Evolutionary conservation across 129 eudicot genomes (phyloP).

Genomic region (Saposhnikovia divaricata): DNA sequence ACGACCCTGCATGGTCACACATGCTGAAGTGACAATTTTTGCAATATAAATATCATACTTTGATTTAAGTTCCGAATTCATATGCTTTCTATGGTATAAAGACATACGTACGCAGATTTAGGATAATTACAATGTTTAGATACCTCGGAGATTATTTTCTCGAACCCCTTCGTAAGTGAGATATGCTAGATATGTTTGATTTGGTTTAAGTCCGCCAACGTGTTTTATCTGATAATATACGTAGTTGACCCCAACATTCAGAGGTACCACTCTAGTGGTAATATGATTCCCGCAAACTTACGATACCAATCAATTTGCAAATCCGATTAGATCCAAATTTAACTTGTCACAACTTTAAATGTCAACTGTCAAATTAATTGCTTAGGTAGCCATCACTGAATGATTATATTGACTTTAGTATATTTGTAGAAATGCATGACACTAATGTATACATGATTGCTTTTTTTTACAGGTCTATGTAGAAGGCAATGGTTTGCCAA

Average conservation of each 20-base stretch:
- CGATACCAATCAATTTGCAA: neutral
- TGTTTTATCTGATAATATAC: neutral
- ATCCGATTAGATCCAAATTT: constrained; percentile 10
- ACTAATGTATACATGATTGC: constrained; percentile 30
- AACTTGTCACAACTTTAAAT: neutral
- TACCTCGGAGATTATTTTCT: no score
- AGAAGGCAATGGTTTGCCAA: constrained; percentile 31
- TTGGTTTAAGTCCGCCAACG: neutral
- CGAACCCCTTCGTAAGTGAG: neutral
- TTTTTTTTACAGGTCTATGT: constrained; percentile 28
- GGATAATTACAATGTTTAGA: no score
- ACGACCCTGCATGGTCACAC: no score
- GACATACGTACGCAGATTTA: no score
- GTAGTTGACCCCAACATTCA: neutral
- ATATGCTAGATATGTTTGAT: neutral
- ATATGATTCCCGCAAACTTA: neutral
- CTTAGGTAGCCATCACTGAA: neutral
- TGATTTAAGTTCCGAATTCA: neutral
- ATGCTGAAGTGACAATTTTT: no score
- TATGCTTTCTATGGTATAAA: no score
- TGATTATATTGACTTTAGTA: constrained; percentile 12
- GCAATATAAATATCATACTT: no score
- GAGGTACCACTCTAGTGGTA: neutral
- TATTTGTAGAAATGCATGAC: constrained; percentile 24
- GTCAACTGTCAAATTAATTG: constrained; percentile 12